Evolutionary conservation across 2,329 filamentous ascomycete species (phyloP).

Genomic region (Fusarium liriodendri): DNA sequence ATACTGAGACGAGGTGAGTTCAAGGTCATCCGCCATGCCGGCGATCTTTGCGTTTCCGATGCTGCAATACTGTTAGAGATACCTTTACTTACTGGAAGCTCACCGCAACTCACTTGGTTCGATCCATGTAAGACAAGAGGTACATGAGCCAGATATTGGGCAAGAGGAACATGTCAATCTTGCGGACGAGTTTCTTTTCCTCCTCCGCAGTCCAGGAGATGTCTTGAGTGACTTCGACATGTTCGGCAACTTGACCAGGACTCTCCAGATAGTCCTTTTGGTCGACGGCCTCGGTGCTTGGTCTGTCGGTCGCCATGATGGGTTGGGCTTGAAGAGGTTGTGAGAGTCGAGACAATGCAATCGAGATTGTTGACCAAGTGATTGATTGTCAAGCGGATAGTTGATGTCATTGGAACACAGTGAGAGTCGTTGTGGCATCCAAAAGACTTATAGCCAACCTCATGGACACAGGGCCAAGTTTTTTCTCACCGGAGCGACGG

Average conservation of each 20-base stretch:
- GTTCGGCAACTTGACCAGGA: constrained; percentile 27
- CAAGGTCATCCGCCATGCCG: constrained; percentile 51
- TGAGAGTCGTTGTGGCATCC: not conserved
- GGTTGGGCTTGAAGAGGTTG: not conserved
- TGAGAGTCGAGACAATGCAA: too few species aligned
- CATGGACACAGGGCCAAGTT: not conserved
- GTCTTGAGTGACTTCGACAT: constrained; percentile 6
- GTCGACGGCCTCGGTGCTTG: not conserved
- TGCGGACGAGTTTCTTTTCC: constrained; percentile 49
- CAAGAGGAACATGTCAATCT: constrained; percentile 54
- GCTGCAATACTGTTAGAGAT: constrained; percentile 26
- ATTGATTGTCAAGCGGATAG: too few species aligned
- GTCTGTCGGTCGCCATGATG: not conserved
- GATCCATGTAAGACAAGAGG: constrained; percentile 69
- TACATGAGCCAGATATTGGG: constrained; percentile 70
- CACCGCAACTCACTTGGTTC: constrained; percentile 73
- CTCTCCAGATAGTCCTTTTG: constrained; percentile 4
- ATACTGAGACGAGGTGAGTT: constrained; percentile 69
- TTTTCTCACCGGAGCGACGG: not conserved
- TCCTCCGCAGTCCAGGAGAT: constrained; percentile 36
- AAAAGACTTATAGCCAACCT: not conserved
- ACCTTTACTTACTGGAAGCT: too few species aligned
- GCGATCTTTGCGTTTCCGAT: constrained; percentile 66
- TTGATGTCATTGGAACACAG: not conserved
- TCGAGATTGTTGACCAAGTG: too few species aligned